Conservation (phyloP, 1,284 basidiomycete species). For the Vanrija humicola region DNA sequence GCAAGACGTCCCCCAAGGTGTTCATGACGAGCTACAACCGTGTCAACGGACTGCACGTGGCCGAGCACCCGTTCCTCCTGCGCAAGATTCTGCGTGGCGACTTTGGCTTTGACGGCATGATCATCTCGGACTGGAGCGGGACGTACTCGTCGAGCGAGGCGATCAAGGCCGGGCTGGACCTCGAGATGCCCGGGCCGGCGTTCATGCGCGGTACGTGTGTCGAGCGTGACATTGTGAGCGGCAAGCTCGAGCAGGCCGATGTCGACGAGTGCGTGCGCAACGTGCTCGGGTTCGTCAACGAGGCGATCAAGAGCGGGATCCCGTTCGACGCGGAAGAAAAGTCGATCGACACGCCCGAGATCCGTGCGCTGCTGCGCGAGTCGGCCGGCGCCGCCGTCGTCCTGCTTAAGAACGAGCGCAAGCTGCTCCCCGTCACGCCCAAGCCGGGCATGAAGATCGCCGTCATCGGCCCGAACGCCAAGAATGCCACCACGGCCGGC, state of each 20-base stretch:
- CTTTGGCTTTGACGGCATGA: constrained; percentile 14
- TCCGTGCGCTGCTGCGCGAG: constrained; percentile 56
- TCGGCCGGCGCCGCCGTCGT: constrained; percentile 66
- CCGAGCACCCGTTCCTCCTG: constrained; percentile 63
- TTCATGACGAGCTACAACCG: constrained; percentile 54
- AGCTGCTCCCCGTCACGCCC: constrained; percentile 58
- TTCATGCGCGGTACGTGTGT: constrained; percentile 29
- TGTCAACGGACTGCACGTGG: constrained; percentile 64
- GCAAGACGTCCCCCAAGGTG: constrained; percentile 49
- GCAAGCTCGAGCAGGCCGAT: constrained; percentile 63
- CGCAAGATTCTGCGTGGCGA: constrained; percentile 63
- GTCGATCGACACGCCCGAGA: constrained; percentile 24
- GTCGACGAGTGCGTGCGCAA: constrained; percentile 62
- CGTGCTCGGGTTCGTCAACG: constrained; percentile 26
- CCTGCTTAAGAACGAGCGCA: constrained; percentile 65
- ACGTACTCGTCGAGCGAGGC: constrained; percentile 62
- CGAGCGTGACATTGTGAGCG: constrained; percentile 56
- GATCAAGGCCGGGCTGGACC: constrained; percentile 69
- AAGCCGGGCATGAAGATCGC: constrained; percentile 60
- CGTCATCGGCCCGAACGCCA: constrained; percentile 72
- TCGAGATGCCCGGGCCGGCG: constrained; percentile 54
- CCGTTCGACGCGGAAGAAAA: constrained; percentile 48
- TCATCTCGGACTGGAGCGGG: constrained; percentile 54
- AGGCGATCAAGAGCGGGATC: constrained; percentile 26
- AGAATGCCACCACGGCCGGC: constrained; percentile 63